Percentiles rank a stretch among this genome's conserved stretches.
These are phyloP conservation scores for Haplosporangium sp. DNA, from an alignment of 371 early-diverging fungal genomes.

Conservation along the genomic window DNA sequence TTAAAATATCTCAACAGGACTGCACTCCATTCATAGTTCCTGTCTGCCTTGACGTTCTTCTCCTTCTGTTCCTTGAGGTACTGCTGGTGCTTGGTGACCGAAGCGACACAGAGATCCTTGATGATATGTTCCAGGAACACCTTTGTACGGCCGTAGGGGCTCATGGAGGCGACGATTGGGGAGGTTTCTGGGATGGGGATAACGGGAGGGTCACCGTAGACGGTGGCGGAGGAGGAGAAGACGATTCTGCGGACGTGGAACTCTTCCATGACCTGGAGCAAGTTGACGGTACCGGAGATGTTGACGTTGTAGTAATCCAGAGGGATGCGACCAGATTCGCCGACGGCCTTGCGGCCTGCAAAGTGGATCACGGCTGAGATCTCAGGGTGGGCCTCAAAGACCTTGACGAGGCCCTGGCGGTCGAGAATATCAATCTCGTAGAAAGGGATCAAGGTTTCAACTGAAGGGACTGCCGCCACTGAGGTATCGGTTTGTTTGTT, in stretches of 20 bases:
- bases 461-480: slow-evolving; percentile 74
- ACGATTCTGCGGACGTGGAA: slow-evolving; percentile 67
- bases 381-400: slow-evolving; percentile 69
- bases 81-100: slow-evolving; percentile 37
- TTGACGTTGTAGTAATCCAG: slow-evolving; percentile 80
- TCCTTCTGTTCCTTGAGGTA: slow-evolving; percentile 16
- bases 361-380: slow-evolving; percentile 77
- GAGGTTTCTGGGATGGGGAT: slow-evolving; percentile 58
- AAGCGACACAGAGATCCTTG: slow-evolving; percentile 74
- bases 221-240: slow-evolving; percentile 80
- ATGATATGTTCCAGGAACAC: slow-evolving; percentile 85
- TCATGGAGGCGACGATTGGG: slow-evolving; percentile 66
- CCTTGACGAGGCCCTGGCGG: slow-evolving; percentile 65
- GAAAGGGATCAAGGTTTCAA: slow-evolving; percentile 77
- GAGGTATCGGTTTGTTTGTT: slow-evolving; percentile 5
- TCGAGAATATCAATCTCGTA: slow-evolving; percentile 80
- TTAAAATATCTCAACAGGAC: slow-evolving; percentile 90
- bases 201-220: slow-evolving; percentile 61
- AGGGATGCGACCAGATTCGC: slow-evolving; percentile 75
- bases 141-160: slow-evolving; percentile 91
- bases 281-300: slow-evolving; percentile 69
- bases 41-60: neutral
- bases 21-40: slow-evolving; percentile 70
- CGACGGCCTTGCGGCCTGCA: slow-evolving; percentile 80
- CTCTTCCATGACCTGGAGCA: slow-evolving; percentile 67